Conservation (phyloP, 768 basidiomycete genomes). For the Flagelloscypha sp. region DNA sequence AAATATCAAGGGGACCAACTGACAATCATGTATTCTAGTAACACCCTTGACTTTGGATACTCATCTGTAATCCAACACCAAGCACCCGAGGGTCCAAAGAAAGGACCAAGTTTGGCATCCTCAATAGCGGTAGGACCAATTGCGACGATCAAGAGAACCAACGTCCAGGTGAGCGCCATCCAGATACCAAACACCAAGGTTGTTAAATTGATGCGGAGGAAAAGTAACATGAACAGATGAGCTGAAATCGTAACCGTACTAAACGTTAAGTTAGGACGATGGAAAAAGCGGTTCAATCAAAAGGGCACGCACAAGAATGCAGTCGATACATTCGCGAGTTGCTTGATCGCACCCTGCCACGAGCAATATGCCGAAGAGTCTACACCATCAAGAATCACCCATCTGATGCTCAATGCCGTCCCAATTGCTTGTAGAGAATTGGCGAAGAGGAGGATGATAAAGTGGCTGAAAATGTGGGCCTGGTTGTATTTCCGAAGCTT, state of each 20-base stretch:
- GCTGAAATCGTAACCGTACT: conserved; percentile 11
- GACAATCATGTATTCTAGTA: conserved; percentile 34
- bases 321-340: conserved; percentile 31
- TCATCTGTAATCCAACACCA: conserved; percentile 38
- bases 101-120: conserved; percentile 22
- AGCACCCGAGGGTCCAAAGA: conserved; percentile 30
- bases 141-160: conserved; percentile 21
- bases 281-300: background rate
- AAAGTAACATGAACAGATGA: conserved; percentile 23
- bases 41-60: conserved; percentile 27
- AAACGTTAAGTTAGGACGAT: background rate
- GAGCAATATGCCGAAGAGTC: conserved; percentile 9
- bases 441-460: conserved; percentile 13
- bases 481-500: conserved; percentile 6
- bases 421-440: conserved; percentile 14
- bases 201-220: conserved; percentile 21
- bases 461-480: conserved; percentile 16
- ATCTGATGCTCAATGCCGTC: conserved; percentile 12
- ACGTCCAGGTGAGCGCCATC: conserved; percentile 21
- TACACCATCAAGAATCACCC: conserved; percentile 9
- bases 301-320: conserved; percentile 25
- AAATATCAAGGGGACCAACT: conserved; percentile 8
- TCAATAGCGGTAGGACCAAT: conserved; percentile 29
- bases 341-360: conserved; percentile 20
- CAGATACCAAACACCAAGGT: conserved; percentile 15